These are phyloP conservation scores for Rostrohypoxylon terebratum DNA, from an alignment of 495 filamentous ascomycete genomes.

Conservation along the genomic window DNA sequence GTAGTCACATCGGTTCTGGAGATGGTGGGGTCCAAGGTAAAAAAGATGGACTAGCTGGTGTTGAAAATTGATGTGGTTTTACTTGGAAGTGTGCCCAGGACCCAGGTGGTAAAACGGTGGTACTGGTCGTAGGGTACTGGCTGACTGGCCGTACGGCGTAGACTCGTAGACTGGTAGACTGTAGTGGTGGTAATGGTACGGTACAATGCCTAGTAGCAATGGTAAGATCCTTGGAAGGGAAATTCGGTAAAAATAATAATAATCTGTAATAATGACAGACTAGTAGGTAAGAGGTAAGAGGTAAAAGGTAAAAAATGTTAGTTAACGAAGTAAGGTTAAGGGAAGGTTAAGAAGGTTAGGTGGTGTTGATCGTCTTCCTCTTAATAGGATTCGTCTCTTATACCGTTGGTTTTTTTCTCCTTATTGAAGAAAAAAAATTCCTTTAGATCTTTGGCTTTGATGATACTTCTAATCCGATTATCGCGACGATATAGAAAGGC, in stretches of 20 bases:
- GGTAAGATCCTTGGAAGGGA: neutral
- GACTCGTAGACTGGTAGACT: too few relatives aligned
- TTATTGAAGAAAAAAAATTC: neutral
- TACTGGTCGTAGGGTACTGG: too few relatives aligned
- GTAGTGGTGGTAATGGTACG: neutral
- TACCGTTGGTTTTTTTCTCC: neutral
- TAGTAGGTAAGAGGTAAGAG: neutral
- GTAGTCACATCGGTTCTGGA: conserved; percentile 31
- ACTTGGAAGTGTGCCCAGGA: too few relatives aligned
- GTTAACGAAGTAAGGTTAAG: neutral
- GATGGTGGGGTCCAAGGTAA: conserved; percentile 37
- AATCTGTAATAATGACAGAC: neutral
- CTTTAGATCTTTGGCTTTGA: neutral
- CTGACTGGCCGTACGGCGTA: too few relatives aligned
- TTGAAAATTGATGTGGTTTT: conserved; percentile 21
- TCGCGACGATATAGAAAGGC: conserved; percentile 28
- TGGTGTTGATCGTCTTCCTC: neutral
- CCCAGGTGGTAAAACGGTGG: too few relatives aligned
- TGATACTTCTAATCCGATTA: conserved; percentile 3
- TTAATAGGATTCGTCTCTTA: neutral
- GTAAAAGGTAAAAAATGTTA: neutral
- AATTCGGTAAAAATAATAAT: conserved; percentile 10
- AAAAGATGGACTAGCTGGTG: conserved; percentile 27
- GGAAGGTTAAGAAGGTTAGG: neutral
- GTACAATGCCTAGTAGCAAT: neutral